Conservation (phyloP, 495 filamentous ascomycete genomes). For the Aspergillus affinis region DNA sequence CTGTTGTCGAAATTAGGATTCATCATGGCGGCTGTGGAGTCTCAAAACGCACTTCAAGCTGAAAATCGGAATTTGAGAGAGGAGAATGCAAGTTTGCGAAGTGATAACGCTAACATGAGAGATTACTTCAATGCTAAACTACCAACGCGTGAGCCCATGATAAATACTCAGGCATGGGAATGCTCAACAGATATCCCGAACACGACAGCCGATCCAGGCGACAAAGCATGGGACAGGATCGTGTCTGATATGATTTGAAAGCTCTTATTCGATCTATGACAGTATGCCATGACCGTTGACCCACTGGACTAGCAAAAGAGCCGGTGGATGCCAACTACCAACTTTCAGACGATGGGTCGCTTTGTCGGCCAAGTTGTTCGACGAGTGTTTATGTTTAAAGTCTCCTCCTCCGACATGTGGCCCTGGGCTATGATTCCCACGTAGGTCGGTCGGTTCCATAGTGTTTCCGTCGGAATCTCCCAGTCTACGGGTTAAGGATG, state of each 20-base stretch:
- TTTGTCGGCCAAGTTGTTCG: too few relatives aligned
- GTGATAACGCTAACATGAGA: slow-evolving; percentile 25
- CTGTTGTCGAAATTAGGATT: slow-evolving; percentile 23
- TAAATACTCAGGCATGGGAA: slow-evolving; percentile 8
- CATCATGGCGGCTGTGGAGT: slow-evolving; percentile 26
- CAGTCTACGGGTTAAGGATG: too few relatives aligned
- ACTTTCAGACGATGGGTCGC: too few relatives aligned
- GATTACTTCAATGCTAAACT: slow-evolving; percentile 21
- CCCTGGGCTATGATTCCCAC: too few relatives aligned
- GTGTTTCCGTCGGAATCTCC: too few relatives aligned
- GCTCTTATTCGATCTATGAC: too few relatives aligned
- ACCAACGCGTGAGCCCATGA: slow-evolving; percentile 11
- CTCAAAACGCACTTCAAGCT: slow-evolving; percentile 15
- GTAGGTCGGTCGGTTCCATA: too few relatives aligned
- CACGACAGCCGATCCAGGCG: slow-evolving; percentile 19
- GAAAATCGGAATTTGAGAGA: slow-evolving; percentile 20
- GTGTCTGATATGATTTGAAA: slow-evolving; percentile 30
- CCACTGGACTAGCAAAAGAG: too few relatives aligned
- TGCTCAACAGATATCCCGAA: slow-evolving; percentile 11
- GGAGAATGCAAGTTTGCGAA: slow-evolving; percentile 24
- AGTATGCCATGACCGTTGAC: too few relatives aligned
- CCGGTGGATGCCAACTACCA: too few relatives aligned
- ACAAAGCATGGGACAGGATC: slow-evolving; percentile 32
- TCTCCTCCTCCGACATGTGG: too few relatives aligned
- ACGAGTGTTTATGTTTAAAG: too few relatives aligned